A percentile compares a stretch with the other conserved stretches of the same genome.
Evolutionary conservation across 169 alveolate genomes (phyloP).

Genomic region (Plasmodium fragile): DNA sequence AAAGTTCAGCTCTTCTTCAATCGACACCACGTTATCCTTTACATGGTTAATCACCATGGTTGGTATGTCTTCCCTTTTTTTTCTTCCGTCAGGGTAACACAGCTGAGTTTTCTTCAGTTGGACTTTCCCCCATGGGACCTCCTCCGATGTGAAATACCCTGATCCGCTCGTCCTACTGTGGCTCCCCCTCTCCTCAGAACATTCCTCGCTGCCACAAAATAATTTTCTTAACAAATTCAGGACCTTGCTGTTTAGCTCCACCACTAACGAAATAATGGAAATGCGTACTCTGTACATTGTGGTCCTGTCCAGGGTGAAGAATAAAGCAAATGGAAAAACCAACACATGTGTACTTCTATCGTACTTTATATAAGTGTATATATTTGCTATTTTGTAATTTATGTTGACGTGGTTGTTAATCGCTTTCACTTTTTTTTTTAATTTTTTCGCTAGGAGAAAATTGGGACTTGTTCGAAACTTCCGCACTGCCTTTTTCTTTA

Average conservation of each 20-base stretch:
- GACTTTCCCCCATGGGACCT: neutral
- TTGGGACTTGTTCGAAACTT: neutral
- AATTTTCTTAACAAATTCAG: neutral
- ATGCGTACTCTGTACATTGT: neutral
- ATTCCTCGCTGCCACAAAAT: neutral
- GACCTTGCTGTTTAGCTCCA: neutral
- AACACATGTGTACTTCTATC: neutral
- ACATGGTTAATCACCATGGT: neutral
- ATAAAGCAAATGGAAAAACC: conserved; percentile 10
- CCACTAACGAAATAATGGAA: conserved; percentile 2
- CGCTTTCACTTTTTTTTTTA: neutral
- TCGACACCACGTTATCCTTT: neutral
- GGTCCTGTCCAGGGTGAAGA: conserved; percentile 7
- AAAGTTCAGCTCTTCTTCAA: conserved; percentile 3
- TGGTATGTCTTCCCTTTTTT: neutral
- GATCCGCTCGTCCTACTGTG: neutral
- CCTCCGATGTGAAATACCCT: neutral
- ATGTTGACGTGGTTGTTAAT: neutral
- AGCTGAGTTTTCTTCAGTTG: neutral
- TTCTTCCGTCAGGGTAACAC: neutral
- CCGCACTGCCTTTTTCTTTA: neutral
- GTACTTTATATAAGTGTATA: conserved; percentile 5
- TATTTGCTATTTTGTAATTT: conserved; percentile 1
- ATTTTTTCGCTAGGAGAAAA: neutral
- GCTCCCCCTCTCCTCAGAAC: neutral